Base-by-base conservation (phyloP, 2,329 filamentous ascomycete species). In the Fusarium oligoseptatum region DNA sequence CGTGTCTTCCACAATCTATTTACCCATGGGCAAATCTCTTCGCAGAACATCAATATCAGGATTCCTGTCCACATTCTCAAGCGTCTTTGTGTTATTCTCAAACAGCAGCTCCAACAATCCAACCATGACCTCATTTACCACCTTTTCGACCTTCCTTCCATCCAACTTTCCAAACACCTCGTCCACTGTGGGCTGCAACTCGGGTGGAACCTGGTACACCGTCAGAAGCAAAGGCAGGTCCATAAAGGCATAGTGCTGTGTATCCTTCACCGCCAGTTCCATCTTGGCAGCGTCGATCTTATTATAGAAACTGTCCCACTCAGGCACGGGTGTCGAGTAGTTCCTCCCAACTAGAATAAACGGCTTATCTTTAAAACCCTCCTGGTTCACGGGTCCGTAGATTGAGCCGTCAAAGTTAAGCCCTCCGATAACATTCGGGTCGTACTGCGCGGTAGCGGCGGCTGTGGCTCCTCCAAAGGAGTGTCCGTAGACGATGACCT, bases 401-500 rank as follows among this genome's bases (percentile, higher is more conserved):
- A 76, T 64, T 0, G 71, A 45, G 6, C 70, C 73, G 9, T 76
- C 70, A 1, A 76, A 36, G 4, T 72, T 69, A 3, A 74, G 43
- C 12, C 84, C 84, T 15, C 81, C 74, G n/a, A 79, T 73, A 9
- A 81, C 82, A n/a, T 79, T 82, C 4, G 77, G 68, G 20, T 78
- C 71, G 3, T 80, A 76, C 0, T 80, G 78, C 2, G 81, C 80
- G 2, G 81, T 81, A 1, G 78, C 78, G 1, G 78, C 75, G 1
- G 72, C 55, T 34, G 66, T 76, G 20, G 67, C 63, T 15, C 73
- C 70, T 9, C 73, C 73, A 14, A 76, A 74, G 0, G 73, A 76
- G 15, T 76, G 70, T 0, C 73, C 73, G 2, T 68, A 76, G 0
- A 66, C 48, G 0, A 56, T 64, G 27, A 76, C 11, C 4, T 37